phyloP scores from a whole-genome alignment of 768 basidiomycete genomes.

The Pleurotus pulmonarius region DNA sequence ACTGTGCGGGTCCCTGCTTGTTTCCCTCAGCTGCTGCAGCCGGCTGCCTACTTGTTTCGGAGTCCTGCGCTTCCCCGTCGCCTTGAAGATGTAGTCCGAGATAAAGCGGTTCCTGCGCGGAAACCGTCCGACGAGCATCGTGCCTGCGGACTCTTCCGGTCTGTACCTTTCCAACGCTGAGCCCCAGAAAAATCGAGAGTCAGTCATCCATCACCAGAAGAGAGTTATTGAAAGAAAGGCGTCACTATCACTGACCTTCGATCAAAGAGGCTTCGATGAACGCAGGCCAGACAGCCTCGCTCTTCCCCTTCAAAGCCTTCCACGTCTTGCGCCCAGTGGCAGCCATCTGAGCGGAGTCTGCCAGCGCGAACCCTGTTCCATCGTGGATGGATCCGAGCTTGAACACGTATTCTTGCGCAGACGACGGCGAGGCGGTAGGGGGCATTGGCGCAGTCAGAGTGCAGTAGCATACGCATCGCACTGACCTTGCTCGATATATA shows the following conservation, averaged over 20 bases:
- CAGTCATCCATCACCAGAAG: background rate
- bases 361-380: background rate
- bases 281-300: constrained; percentile 63
- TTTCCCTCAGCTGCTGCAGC: constrained; percentile 65
- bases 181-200: constrained; percentile 1
- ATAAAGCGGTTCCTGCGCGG: constrained; percentile 67
- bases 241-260: constrained; percentile 39
- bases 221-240: background rate
- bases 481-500: background rate
- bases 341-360: constrained; percentile 18
- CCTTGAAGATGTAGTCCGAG: constrained; percentile 54
- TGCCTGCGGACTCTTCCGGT: constrained; percentile 48
- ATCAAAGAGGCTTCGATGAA: constrained; percentile 57
- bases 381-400: constrained; percentile 3
- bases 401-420: background rate
- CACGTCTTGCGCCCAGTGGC: constrained; percentile 52
- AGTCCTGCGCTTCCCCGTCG: constrained; percentile 54
- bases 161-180: constrained; percentile 54
- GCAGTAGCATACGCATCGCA: background rate
- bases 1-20: constrained; percentile 54
- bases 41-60: constrained; percentile 71
- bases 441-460: background rate
- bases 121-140: constrained; percentile 52
- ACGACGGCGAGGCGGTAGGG: background rate
- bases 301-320: constrained; percentile 49